Base-by-base conservation (phyloP, 2,329 filamentous ascomycete species). In the Tolypocladium sp. region DNA sequence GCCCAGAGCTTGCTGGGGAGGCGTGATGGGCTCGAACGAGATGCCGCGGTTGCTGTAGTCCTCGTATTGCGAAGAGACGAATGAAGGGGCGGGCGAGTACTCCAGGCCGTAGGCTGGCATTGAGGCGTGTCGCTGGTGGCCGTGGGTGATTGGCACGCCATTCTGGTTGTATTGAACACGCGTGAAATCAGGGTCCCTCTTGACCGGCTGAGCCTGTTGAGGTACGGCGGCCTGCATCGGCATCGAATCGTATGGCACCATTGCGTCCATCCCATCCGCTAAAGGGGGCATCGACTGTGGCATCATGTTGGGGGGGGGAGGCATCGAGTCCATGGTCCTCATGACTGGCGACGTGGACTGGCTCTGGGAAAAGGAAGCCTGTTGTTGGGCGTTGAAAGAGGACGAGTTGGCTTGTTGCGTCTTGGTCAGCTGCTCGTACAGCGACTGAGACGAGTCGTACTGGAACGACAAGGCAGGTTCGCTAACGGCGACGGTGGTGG, bases 351-450 rank as follows among this genome's bases (percentile, higher is more conserved):
- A 96, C 49, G 88, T 88, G 62, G 90, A 87, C 75, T 96, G 91
- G 58, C 88, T 89, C 70, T 89, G 90, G 57, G 83, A 75, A 75
- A 84, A 87, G 67, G 86, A 83, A 67, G 86, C 74, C 68, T 86
- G 83, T 68, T 86, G 83, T 68, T 92, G 89, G 64, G 90, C 90
- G 76, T 86, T 91, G 82, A 97, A 97, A 2, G 93, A 96, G 4
- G 94, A 97, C 9, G 93, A 95, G 79, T 96, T 97, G 75, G 92
- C 93, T 82, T 97, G 94, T 77, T 99, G 94, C 55, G 93, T 92
- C 81, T 97, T 99, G 69, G 94, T 99, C 79, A 99, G 87, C 81
- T 99, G 94, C 82, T 99, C 94, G 74, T 96, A 99, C 62, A 99
- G 88, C 66, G 94, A 97, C 78, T 99, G 94, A 40, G 94, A 97